A percentile compares a stretch with the other conserved stretches of the same genome.
These are phyloP conservation scores for Sanghuangporus weigelae DNA, from an alignment of 1,284 basidiomycete genomes.

Conservation along the genomic window DNA sequence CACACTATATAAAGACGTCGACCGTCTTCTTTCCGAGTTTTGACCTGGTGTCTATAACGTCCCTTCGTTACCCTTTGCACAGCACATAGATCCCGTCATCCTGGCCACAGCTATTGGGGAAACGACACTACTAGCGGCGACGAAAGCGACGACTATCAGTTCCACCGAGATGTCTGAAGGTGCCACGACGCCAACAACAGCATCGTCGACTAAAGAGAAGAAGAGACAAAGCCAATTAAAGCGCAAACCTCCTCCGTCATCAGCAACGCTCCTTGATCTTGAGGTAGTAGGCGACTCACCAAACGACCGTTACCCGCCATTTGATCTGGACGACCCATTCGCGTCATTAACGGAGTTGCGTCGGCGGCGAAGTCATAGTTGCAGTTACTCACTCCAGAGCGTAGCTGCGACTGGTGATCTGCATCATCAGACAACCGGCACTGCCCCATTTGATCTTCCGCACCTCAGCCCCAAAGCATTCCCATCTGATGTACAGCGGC, in stretches of 20 bases:
- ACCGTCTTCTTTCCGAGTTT: neutral
- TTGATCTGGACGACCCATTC: slow-evolving; percentile 17
- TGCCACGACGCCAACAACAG: neutral
- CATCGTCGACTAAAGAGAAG: neutral
- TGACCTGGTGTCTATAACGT: slow-evolving; percentile 2
- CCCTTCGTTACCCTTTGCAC: neutral
- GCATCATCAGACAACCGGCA: neutral
- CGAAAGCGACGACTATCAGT: neutral
- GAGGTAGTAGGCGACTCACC: slow-evolving; percentile 7
- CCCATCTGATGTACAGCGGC: slow-evolving; percentile 2
- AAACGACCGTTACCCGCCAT: slow-evolving; percentile 15
- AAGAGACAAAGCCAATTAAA: slow-evolving; percentile 8
- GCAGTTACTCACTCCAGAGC: neutral
- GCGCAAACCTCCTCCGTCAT: slow-evolving; percentile 12
- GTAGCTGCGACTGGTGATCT: neutral
- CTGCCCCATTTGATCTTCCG: slow-evolving; percentile 15
- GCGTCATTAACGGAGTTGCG: slow-evolving; percentile 16
- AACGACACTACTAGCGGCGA: neutral
- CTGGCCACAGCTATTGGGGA: neutral
- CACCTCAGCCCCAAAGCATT: slow-evolving; percentile 8
- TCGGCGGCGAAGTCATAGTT: slow-evolving; percentile 10
- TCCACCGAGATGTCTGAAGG: neutral
- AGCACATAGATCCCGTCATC: neutral
- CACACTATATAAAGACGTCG: neutral
- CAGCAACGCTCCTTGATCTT: slow-evolving; percentile 5